Evolutionary conservation across 2,329 filamentous ascomycete genomes (phyloP).

Genomic region (Cercospora nicotianae): DNA sequence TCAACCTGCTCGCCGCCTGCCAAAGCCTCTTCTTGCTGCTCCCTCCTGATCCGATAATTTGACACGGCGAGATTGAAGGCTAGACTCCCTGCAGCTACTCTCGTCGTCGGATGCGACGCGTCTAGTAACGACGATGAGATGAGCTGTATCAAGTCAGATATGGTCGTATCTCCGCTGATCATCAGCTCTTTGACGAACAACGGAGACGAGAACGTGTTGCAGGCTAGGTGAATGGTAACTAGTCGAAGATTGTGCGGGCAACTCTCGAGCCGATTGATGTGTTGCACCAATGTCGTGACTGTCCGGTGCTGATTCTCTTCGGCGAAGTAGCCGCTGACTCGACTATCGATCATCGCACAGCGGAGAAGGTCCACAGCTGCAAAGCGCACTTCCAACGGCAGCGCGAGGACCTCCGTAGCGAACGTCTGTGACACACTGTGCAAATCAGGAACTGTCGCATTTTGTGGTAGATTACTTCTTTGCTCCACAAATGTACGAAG

Average conservation of each 20-base stretch:
- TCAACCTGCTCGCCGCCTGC: conserved; percentile 74
- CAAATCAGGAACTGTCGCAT: conserved; percentile 71
- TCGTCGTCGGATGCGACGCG: conserved; percentile 68
- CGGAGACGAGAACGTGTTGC: conserved; percentile 78
- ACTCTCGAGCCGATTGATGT: conserved; percentile 55
- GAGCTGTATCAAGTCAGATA: conserved; percentile 64
- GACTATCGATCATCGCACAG: conserved; percentile 71
- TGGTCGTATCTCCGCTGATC: conserved; percentile 26
- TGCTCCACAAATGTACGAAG: conserved; percentile 71
- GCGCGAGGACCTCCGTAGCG: conserved; percentile 34
- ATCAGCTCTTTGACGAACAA: conserved; percentile 60
- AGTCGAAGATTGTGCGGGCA: conserved; percentile 81
- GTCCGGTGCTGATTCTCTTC: conserved; percentile 68
- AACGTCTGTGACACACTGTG: conserved; percentile 55
- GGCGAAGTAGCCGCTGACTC: conserved; percentile 78
- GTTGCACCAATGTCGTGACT: conserved; percentile 60
- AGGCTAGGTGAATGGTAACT: conserved; percentile 77
- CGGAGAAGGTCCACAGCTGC: conserved; percentile 83
- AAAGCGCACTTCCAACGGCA: conserved; percentile 70
- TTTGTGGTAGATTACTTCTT: conserved; percentile 60
- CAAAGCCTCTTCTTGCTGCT: conserved; percentile 59
- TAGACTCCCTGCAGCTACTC: conserved; percentile 78
- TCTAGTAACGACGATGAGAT: conserved; percentile 79
- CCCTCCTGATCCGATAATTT: conserved; percentile 65
- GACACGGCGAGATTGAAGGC: conserved; percentile 77